These are phyloP conservation scores for Aspergillus novofumigatus DNA, from an alignment of 2,329 filamentous ascomycete genomes.

Conservation along the genomic window DNA sequence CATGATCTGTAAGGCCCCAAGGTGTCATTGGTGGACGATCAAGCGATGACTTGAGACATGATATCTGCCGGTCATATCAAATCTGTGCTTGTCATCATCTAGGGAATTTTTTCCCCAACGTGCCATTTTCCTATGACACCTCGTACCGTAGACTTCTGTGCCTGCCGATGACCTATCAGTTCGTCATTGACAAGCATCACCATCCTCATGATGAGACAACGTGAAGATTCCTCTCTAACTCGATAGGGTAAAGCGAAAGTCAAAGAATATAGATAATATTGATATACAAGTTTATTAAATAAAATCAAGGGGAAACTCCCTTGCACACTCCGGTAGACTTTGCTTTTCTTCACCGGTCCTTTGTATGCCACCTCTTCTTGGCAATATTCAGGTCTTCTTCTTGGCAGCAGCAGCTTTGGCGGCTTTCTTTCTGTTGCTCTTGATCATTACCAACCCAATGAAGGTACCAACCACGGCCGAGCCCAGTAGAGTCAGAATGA, in stretches of 20 bases:
- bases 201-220: not conserved
- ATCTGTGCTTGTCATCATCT: not conserved
- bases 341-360: not conserved
- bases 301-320: not conserved
- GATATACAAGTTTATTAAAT: not conserved
- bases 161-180: not conserved
- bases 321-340: not conserved
- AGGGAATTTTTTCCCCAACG: not conserved
- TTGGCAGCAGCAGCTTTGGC: conserved; percentile 75
- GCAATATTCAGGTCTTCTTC: conserved; percentile 69
- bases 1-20: conserved; percentile 15
- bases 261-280: not conserved
- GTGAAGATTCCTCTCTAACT: not conserved
- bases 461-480: conserved; percentile 95
- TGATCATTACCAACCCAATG: conserved; percentile 95
- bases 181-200: not conserved
- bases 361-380: not conserved
- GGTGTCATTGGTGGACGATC: conserved; percentile 8
- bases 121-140: not conserved
- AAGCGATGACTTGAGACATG: conserved; percentile 10
- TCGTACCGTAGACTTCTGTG: not conserved
- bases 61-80: conserved; percentile 3
- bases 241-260: not conserved
- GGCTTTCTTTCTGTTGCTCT: conserved; percentile 96
- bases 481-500: conserved; percentile 88